Evolutionary conservation across 2,329 filamentous ascomycete genomes (phyloP), one percentile per base, ranked within the genome.

Genomic region (Phoma sp.): DNA sequence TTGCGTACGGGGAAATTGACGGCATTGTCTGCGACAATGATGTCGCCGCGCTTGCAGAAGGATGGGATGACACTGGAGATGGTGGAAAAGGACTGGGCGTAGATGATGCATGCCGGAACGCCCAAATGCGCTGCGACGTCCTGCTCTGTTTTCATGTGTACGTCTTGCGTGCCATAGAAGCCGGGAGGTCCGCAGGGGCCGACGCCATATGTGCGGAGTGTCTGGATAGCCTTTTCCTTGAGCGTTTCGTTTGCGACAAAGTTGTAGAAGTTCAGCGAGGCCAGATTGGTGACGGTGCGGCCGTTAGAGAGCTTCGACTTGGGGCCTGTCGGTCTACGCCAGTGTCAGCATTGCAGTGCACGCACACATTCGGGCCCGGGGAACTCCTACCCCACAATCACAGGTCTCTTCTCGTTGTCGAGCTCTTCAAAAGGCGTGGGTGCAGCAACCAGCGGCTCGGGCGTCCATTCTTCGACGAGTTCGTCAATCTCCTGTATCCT

Each of bases 91-190:
- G 93, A 89, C 72, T 99, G 95, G 0, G 95, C 90, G 71, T 99
- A 99, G 55, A 99, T 87, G 64, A 99, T 98, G 71, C 91, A 96
- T 29, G 89, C 88, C 49, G 93, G 87, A 1, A 90, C 91, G 23
- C 95, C 95, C 24, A 99, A 78, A 72, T 93, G 96, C 8, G 89
- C 85, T 23, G 95, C 92, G 69, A 99, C 93, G 73, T 98, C 93
- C 52, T 90, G 86, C 78, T 99, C 95, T 13, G 91, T 92, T 80
- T 96, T 95, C 86, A 97, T 93, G 76, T 99, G 95, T 40, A 98
- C 93, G 77, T 99, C 95, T 75, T 98, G 93, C 29, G 92, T 99
- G 61, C 93, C 95, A 78, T 99, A 99, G 79, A 99, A 99, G 61
- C 96, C 93, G 5, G 95, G 95, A 14, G 95, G 95, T 18, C 95